Conservation (phyloP, 805 yeast genomes). For the Cyberlindnera bimundalis region DNA sequence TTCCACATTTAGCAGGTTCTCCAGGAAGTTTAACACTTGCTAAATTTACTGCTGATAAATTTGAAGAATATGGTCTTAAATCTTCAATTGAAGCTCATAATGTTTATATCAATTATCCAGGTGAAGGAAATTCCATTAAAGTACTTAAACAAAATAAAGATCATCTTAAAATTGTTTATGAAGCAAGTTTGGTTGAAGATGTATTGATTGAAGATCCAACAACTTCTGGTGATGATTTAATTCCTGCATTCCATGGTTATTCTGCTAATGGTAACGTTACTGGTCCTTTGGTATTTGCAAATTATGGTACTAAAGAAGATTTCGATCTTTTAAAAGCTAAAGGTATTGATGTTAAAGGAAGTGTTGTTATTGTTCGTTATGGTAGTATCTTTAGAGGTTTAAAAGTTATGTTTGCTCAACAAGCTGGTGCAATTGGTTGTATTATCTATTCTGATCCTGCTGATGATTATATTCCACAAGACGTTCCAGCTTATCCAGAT, state of each 20-base stretch:
- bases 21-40: slow-evolving; percentile 39
- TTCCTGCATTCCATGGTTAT: slow-evolving; percentile 76
- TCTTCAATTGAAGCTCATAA: slow-evolving; percentile 54
- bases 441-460: slow-evolving; percentile 67
- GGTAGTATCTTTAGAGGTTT: slow-evolving; percentile 68
- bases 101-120: slow-evolving; percentile 62
- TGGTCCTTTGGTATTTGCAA: slow-evolving; percentile 60
- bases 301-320: slow-evolving; percentile 64
- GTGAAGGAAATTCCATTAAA: slow-evolving; percentile 44
- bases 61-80: slow-evolving; percentile 56
- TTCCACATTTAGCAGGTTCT: slow-evolving; percentile 59
- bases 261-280: slow-evolving; percentile 75
- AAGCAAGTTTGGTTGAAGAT: slow-evolving; percentile 54
- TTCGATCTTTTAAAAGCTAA: slow-evolving; percentile 43
- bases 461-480: slow-evolving; percentile 56
- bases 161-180: slow-evolving; percentile 33
- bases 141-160: slow-evolving; percentile 31
- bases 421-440: slow-evolving; percentile 64
- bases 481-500: slow-evolving; percentile 62
- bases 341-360: slow-evolving; percentile 51
- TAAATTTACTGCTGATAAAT: slow-evolving; percentile 57
- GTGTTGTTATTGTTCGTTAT: slow-evolving; percentile 64
- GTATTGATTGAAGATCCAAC: slow-evolving; percentile 47
- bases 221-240: slow-evolving; percentile 39
- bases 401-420: slow-evolving; percentile 74